Evolutionary conservation across 805 yeast species (phyloP).

Genomic region (Deakozyma indianensis): DNA sequence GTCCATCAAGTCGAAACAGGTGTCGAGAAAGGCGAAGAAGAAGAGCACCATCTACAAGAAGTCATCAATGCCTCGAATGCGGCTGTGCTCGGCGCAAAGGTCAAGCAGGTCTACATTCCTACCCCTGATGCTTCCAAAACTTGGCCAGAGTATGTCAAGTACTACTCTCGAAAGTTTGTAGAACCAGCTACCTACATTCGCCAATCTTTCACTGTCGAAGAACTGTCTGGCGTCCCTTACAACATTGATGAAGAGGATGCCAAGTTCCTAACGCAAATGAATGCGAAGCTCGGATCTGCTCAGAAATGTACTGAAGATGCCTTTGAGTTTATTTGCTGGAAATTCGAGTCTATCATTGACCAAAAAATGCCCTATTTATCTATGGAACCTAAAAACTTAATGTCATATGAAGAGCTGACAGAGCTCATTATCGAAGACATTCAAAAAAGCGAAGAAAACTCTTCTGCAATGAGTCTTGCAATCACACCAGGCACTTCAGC

Average conservation of each 20-base stretch:
- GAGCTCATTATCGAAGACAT: slow-evolving; percentile 25
- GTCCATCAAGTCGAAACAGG: slow-evolving; percentile 88
- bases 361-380: slow-evolving; percentile 80
- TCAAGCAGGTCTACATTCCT: slow-evolving; percentile 65
- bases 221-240: slow-evolving; percentile 73
- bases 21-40: slow-evolving; percentile 95
- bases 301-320: slow-evolving; percentile 58
- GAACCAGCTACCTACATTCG: slow-evolving; percentile 74
- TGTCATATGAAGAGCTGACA: slow-evolving; percentile 55
- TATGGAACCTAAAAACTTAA: slow-evolving; percentile 69
- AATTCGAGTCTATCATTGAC: slow-evolving; percentile 57
- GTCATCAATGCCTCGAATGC: slow-evolving; percentile 72
- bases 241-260: slow-evolving; percentile 86
- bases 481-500: slow-evolving; percentile 8
- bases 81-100: slow-evolving; percentile 33
- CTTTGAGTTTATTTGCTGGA: slow-evolving; percentile 64
- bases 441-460: slow-evolving; percentile 42
- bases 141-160: slow-evolving; percentile 65
- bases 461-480: slow-evolving; percentile 17
- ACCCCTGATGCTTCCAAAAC: slow-evolving; percentile 86
- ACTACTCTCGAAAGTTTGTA: slow-evolving; percentile 49
- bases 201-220: slow-evolving; percentile 92
- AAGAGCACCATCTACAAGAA: slow-evolving; percentile 87
- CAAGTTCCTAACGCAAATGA: slow-evolving; percentile 36
- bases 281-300: slow-evolving; percentile 22